phyloP scores from a whole-genome alignment of 2,329 filamentous ascomycete species.

The Fusarium scirpi region DNA sequence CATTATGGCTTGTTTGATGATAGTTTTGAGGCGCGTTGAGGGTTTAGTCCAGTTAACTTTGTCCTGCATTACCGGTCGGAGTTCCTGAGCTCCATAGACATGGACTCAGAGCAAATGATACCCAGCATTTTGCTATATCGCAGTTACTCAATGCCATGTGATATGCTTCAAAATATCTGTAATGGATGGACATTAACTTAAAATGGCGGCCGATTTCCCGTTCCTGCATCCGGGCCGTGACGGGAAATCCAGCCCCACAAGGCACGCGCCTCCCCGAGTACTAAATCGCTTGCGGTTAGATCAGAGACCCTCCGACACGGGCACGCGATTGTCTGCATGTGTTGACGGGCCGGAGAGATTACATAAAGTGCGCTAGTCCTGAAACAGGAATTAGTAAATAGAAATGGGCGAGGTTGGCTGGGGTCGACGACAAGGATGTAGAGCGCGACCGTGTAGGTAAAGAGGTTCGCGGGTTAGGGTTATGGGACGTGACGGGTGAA shows the following conservation, averaged over 20 bases:
- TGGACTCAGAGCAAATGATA: constrained; percentile 46
- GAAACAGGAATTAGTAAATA: constrained; percentile 46
- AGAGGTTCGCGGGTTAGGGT: constrained; percentile 31
- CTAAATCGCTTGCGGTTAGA: constrained; percentile 19
- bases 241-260: constrained; percentile 41
- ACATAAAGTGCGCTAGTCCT: constrained; percentile 22
- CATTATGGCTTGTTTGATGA: constrained; percentile 28
- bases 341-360: constrained; percentile 17
- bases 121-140: constrained; percentile 43
- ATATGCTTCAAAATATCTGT: not conserved
- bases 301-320: constrained; percentile 4
- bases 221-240: constrained; percentile 41
- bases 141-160: not conserved
- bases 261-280: constrained; percentile 18
- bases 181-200: not conserved
- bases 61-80: constrained; percentile 30
- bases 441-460: constrained; percentile 34
- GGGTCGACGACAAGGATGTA: constrained; percentile 11
- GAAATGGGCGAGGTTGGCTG: constrained; percentile 26
- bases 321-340: constrained; percentile 26
- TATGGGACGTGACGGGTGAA: constrained; percentile 23
- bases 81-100: constrained; percentile 37
- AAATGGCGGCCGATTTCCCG: constrained; percentile 13
- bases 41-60: constrained; percentile 27
- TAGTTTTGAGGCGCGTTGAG: constrained; percentile 18